These are phyloP conservation scores for Geotrichum restrictum DNA, from an alignment of 1,139 yeast species.

Conservation along the genomic window DNA sequence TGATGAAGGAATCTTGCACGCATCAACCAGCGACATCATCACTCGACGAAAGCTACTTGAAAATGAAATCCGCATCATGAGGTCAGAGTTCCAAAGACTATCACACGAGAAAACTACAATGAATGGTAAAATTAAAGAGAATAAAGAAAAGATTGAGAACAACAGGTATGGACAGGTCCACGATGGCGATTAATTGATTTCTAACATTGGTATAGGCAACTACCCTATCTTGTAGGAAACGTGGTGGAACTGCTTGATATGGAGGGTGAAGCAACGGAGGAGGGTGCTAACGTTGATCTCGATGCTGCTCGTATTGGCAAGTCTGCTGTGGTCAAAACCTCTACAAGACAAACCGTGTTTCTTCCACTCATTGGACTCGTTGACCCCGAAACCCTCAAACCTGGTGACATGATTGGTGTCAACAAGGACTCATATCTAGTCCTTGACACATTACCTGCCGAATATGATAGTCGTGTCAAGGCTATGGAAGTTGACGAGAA, in stretches of 20 bases:
- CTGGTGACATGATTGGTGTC: conserved; percentile 95
- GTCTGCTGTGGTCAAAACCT: conserved; percentile 95
- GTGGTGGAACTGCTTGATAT: conserved; percentile 91
- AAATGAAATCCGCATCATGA: conserved; percentile 93
- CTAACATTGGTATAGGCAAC: conserved; percentile 43
- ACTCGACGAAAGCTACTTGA: conserved; percentile 86
- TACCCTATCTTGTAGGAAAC: conserved; percentile 96
- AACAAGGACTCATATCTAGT: conserved; percentile 94
- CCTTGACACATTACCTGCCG: conserved; percentile 91
- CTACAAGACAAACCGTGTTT: conserved; percentile 95
- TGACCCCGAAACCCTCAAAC: conserved; percentile 80
- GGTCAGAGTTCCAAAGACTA: conserved; percentile 85
- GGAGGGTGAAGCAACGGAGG: conserved; percentile 82
- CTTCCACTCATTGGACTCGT: conserved; percentile 94
- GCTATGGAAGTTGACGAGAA: conserved; percentile 98
- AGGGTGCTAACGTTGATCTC: conserved; percentile 92
- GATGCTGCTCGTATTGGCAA: conserved; percentile 93
- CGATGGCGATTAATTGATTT: neutral
- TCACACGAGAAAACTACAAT: conserved; percentile 89
- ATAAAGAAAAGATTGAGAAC: conserved; percentile 92
- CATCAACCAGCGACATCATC: conserved; percentile 77
- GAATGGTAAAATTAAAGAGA: conserved; percentile 92
- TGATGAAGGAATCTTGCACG: conserved; percentile 74
- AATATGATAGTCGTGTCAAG: conserved; percentile 94
- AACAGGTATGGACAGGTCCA: conserved; percentile 49